Percentiles rank a stretch among this genome's conserved stretches.
Evolutionary conservation across 345 rosid genomes (phyloP).

Genomic region (Corchorus olitorius): DNA sequence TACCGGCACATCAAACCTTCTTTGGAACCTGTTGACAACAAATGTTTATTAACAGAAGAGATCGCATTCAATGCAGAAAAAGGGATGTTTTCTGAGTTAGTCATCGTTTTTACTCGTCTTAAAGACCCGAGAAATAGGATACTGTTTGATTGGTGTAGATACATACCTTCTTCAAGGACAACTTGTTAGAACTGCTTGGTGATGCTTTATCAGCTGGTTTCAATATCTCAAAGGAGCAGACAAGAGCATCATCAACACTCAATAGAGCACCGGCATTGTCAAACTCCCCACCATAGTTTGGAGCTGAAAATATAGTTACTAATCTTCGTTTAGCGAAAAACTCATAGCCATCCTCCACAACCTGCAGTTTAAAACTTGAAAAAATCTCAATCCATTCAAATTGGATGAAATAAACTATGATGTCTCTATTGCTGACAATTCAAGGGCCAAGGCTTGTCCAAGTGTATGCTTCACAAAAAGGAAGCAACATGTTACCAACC

Average conservation of each 20-base stretch:
- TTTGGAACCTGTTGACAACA: slow-evolving; percentile 47
- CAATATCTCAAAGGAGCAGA: slow-evolving; percentile 93
- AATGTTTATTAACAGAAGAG: neutral
- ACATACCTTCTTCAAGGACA: slow-evolving; percentile 69
- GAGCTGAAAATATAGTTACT: slow-evolving; percentile 96
- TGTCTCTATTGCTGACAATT: neutral
- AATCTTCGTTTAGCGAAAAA: slow-evolving; percentile 84
- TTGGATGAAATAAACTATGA: neutral
- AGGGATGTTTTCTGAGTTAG: neutral
- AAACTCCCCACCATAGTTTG: slow-evolving; percentile 99
- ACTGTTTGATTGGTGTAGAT: too few relatives aligned
- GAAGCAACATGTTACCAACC: neutral
- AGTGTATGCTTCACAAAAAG: neutral
- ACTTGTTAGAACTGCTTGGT: slow-evolving; percentile 41
- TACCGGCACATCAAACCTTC: slow-evolving; percentile 25
- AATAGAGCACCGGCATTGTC: slow-evolving; percentile 92
- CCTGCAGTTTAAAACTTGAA: slow-evolving; percentile 46
- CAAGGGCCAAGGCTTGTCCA: neutral
- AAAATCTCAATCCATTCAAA: slow-evolving; percentile 11
- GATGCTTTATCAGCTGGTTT: slow-evolving; percentile 59
- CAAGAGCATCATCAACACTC: slow-evolving; percentile 73
- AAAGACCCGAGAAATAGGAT: neutral
- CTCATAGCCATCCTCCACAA: slow-evolving; percentile 98
- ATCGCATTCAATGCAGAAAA: slow-evolving; percentile 10
- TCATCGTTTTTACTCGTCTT: neutral